These are phyloP conservation scores for Globisporangium nodosum DNA, from an alignment of 352 stramenopile genomes.

Conservation along the genomic window DNA sequence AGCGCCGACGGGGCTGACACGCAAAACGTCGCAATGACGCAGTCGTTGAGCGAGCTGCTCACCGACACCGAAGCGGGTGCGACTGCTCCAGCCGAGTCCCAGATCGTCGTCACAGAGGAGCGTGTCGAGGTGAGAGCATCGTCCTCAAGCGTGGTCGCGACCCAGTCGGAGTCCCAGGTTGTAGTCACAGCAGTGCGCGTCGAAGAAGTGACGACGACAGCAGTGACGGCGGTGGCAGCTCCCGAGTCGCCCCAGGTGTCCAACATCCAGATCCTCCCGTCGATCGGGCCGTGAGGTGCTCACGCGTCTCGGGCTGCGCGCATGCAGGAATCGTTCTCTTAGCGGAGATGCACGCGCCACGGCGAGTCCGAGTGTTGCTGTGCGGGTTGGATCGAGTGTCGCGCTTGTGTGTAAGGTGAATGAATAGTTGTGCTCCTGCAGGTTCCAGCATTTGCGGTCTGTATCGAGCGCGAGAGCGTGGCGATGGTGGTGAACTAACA, in stretches of 20 bases:
- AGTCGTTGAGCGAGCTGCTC: slow-evolving; percentile 7
- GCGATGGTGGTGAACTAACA: too few relatives aligned
- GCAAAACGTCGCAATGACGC: slow-evolving; percentile 5
- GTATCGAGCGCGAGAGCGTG: too few relatives aligned
- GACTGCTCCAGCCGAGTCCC: not conserved
- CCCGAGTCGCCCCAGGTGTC: not conserved
- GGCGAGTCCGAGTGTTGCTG: too few relatives aligned
- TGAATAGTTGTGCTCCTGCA: not conserved
- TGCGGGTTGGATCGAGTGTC: too few relatives aligned
- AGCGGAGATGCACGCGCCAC: too few relatives aligned
- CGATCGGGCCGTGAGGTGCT: not conserved
- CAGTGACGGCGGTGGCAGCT: not conserved
- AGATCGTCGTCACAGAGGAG: not conserved
- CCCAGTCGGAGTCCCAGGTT: not conserved
- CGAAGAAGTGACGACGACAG: not conserved
- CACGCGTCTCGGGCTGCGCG: too few relatives aligned
- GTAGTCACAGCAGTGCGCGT: not conserved
- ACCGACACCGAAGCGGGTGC: not conserved
- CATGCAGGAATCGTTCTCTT: too few relatives aligned
- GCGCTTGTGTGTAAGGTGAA: not conserved
- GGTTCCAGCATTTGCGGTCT: too few relatives aligned
- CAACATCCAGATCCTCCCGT: slow-evolving; percentile 12
- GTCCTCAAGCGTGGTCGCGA: not conserved
- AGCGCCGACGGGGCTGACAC: not conserved
- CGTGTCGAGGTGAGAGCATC: not conserved